Conservation (phyloP, 2,329 filamentous ascomycete species). For the Berkeleyomyces basicola region DNA sequence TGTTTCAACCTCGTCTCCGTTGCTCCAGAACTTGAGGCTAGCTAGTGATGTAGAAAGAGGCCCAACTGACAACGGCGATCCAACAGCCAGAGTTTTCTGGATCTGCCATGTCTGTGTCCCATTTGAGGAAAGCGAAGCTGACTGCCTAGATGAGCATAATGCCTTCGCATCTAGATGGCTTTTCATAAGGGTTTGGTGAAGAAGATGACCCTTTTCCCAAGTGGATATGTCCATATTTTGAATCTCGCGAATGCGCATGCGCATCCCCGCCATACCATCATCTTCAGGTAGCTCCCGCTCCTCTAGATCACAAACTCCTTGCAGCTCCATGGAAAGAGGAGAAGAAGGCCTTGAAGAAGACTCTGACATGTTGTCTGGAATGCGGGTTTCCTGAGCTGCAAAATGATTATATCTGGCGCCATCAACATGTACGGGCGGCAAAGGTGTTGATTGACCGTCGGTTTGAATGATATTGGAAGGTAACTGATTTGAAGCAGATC, state of each 20-base stretch:
- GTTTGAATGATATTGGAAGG: background rate
- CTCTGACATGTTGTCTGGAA: background rate
- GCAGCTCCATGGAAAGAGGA: background rate
- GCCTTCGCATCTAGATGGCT: conserved; percentile 31
- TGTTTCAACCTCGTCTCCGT: conserved; percentile 23
- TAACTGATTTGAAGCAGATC: background rate
- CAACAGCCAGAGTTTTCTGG: conserved; percentile 16
- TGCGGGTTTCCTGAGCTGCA: background rate
- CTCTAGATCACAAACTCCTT: background rate
- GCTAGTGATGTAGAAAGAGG: conserved; percentile 25
- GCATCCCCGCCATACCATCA: conserved; percentile 56
- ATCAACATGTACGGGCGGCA: background rate
- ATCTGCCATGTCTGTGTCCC: conserved; percentile 15
- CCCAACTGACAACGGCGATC: conserved; percentile 14
- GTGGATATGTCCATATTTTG: conserved; percentile 42
- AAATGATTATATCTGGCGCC: background rate
- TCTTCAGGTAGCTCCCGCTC: conserved; percentile 41
- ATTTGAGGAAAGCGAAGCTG: background rate
- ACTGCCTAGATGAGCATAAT: background rate
- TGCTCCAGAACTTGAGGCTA: conserved; percentile 43
- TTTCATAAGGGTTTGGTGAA: conserved; percentile 56
- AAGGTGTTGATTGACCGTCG: background rate
- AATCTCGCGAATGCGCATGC: conserved; percentile 51
- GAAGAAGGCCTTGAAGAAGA: background rate
- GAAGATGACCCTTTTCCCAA: conserved; percentile 51